Percentiles rank a stretch among this genome's conserved stretches.
Conservation (phyloP, 2,329 filamentous ascomycete genomes). For the Colletotrichum godetiae region DNA sequence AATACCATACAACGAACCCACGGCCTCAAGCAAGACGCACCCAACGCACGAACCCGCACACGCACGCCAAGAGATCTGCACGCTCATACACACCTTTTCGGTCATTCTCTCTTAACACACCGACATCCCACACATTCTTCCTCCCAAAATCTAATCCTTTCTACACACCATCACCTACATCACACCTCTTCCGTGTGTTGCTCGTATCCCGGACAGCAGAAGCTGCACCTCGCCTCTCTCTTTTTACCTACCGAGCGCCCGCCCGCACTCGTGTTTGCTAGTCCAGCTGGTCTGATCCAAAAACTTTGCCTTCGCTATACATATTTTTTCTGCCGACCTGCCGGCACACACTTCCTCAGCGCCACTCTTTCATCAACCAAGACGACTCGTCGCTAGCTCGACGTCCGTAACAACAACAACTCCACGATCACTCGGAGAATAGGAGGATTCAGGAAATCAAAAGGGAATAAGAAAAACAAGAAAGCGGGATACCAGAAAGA, state of each 20-base stretch:
- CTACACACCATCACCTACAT: background rate
- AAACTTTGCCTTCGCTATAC: constrained; percentile 17
- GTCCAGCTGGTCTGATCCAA: constrained; percentile 27
- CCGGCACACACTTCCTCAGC: background rate
- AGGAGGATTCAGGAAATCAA: background rate
- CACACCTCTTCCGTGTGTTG: background rate
- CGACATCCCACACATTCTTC: constrained; percentile 5
- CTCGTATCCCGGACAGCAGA: background rate
- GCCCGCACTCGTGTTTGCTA: background rate
- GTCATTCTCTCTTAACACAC: constrained; percentile 20
- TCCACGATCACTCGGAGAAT: background rate
- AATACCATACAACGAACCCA: background rate
- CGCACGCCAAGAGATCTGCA: constrained; percentile 29
- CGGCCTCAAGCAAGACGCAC: background rate
- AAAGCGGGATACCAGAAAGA: constrained; percentile 16
- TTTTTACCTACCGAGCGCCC: constrained; percentile 11
- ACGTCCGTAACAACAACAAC: constrained; percentile 12
- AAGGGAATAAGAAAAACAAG: background rate
- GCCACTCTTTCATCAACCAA: background rate
- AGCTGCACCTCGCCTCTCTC: background rate
- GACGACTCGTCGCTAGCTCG: constrained; percentile 21
- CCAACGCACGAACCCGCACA: constrained; percentile 19
- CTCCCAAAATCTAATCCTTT: background rate
- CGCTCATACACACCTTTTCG: background rate
- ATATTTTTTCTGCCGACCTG: background rate